Base-by-base conservation (phyloP, 2,329 filamentous ascomycete genomes). In the Exophiala mesophila region DNA sequence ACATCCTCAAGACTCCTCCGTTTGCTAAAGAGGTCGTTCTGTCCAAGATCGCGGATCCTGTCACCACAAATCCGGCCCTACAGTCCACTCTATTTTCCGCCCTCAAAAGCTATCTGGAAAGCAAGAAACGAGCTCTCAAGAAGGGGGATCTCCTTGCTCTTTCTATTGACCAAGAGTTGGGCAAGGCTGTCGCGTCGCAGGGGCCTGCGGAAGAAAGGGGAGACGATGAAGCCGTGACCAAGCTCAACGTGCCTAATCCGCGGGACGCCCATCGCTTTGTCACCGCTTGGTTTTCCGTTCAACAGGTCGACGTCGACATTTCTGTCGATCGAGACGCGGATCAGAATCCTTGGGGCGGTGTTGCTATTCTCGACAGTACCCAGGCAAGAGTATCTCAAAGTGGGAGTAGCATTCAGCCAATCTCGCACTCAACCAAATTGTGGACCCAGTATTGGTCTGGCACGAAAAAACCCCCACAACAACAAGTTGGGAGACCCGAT, bases 381-480 rank as follows among this genome's bases (percentile, higher is more conserved):
- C 85, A 82, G 45, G 94, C 94, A 3, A 84, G 88, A 46, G 90
- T 97, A 73, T 85, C 89, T 45, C 88, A 94, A 59, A 88, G 89
- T 24, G 92, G 92, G 3, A 94, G 84, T 52, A 86, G 88, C 57
- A 85, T 85, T 33, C 83, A 85, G 57, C 82, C 83, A 38, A 74
- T 95, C 5, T 90, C 90, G 0, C 80, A 85, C 5, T 82, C 81
- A 1, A 78, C 82, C 49, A 77, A 79, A 44, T 94, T 78, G 60
- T 80, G 80, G 13, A 97, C 90, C 89, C 83, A 85, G 50, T 94
- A 89, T 60, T 98, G 96, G 63, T 74, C 96, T 1, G 86, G 88
- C 1, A 72, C 86, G 41, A 86, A 81, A 63, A 78, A 78, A 49
- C 67, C 78, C 9, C 82, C 84, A 0, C 77, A 62, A 36, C 48